Evolutionary conservation across 495 filamentous ascomycete species (phyloP).

Genomic region (Chaetomium cochliodes): DNA sequence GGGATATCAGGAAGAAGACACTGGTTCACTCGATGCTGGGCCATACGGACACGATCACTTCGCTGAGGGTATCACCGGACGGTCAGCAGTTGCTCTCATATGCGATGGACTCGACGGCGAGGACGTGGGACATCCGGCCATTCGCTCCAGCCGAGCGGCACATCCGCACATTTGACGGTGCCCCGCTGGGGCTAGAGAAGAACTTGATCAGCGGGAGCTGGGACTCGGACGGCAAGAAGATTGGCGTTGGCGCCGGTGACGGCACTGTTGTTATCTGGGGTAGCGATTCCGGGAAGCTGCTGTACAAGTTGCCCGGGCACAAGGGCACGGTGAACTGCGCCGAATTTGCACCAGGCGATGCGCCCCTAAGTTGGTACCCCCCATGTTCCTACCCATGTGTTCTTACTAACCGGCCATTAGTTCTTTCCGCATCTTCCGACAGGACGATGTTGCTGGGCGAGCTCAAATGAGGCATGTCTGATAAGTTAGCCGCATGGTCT

Average conservation of each 20-base stretch:
- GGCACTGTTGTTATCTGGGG: constrained; percentile 91
- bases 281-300: constrained; percentile 70
- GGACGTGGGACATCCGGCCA: constrained; percentile 94
- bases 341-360: constrained; percentile 76
- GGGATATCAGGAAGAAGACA: constrained; percentile 89
- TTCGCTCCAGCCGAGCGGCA: constrained; percentile 87
- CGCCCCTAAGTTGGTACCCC: constrained; percentile 78
- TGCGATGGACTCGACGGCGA: constrained; percentile 87
- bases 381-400: neutral
- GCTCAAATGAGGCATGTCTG: constrained; percentile 46
- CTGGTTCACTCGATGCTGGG: constrained; percentile 84
- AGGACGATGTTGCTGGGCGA: constrained; percentile 76
- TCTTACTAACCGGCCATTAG: constrained; percentile 50
- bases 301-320: constrained; percentile 94
- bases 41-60: constrained; percentile 89
- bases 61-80: constrained; percentile 85
- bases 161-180: constrained; percentile 83
- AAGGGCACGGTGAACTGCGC: constrained; percentile 95
- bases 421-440: constrained; percentile 84
- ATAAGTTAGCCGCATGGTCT: too few species aligned
- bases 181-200: constrained; percentile 81
- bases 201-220: constrained; percentile 90
- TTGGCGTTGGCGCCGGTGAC: constrained; percentile 88
- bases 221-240: constrained; percentile 80
- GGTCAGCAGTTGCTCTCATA: constrained; percentile 88